These are phyloP conservation scores for Rhodosporidiobolus odoratus DNA, from an alignment of 768 basidiomycete genomes.

Conservation along the genomic window DNA sequence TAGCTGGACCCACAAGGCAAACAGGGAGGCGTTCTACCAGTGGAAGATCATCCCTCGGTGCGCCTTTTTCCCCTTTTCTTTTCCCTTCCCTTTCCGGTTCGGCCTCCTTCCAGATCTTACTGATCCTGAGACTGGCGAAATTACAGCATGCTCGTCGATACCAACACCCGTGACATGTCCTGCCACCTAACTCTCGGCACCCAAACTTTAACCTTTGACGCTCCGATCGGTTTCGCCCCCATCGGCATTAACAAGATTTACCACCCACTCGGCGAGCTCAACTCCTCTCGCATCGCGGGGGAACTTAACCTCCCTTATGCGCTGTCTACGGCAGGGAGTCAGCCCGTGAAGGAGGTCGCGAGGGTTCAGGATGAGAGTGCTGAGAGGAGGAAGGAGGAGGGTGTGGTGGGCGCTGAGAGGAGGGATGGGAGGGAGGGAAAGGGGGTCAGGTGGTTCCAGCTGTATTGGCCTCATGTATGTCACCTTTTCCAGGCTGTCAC, in stretches of 20 bases:
- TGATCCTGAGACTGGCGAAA: too few relatives aligned
- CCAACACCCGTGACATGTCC: conserved; percentile 52
- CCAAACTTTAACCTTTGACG: conserved; percentile 50
- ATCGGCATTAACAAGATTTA: conserved; percentile 71
- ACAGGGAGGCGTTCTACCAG: conserved; percentile 59
- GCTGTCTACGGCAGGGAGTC: conserved; percentile 67
- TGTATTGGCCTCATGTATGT: conserved; percentile 51
- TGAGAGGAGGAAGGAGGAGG: not conserved
- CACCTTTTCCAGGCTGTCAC: too few relatives aligned
- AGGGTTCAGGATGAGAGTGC: conserved; percentile 54
- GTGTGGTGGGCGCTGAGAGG: not conserved
- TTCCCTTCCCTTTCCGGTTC: not conserved
- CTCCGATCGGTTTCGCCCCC: conserved; percentile 57
- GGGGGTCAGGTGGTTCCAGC: conserved; percentile 55
- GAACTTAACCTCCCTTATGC: conserved; percentile 63
- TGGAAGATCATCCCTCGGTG: conserved; percentile 60
- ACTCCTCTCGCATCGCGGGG: conserved; percentile 61
- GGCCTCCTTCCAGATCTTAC: too few relatives aligned
- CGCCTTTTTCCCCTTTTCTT: not conserved
- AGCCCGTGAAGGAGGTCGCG: conserved; percentile 73
- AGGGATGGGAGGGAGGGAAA: conserved; percentile 35
- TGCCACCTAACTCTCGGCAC: conserved; percentile 14
- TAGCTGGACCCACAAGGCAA: conserved; percentile 61
- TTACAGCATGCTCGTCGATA: conserved; percentile 51
- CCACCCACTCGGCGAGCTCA: conserved; percentile 66